These are phyloP conservation scores for Candida coquimbonensis DNA, from an alignment of 805 yeast species.

Conservation along the genomic window DNA sequence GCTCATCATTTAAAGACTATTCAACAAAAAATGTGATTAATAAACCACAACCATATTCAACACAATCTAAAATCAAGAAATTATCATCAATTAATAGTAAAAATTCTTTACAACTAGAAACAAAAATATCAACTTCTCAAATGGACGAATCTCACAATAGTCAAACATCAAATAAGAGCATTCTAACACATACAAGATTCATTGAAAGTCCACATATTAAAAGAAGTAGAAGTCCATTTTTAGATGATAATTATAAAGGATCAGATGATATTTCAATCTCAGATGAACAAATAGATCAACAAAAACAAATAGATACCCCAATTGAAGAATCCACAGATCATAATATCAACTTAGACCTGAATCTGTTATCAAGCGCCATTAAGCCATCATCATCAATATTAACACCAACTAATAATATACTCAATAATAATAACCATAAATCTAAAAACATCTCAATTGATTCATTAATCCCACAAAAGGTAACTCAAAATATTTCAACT, in stretches of 20 bases:
- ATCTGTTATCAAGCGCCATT: too few species aligned
- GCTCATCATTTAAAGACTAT: neutral
- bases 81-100: neutral
- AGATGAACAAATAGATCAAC: constrained; percentile 6
- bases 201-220: constrained; percentile 13
- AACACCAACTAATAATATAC: too few species aligned
- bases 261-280: constrained; percentile 9
- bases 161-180: constrained; percentile 10
- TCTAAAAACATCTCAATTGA: neutral
- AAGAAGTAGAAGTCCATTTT: constrained; percentile 22
- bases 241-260: constrained; percentile 17
- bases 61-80: neutral
- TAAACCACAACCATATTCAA: neutral
- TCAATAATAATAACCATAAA: too few species aligned
- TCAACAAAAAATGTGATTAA: too few species aligned
- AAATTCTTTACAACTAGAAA: too few species aligned
- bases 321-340: constrained; percentile 25
- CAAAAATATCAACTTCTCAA: neutral
- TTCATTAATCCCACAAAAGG: neutral
- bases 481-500: neutral
- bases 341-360: constrained; percentile 9
- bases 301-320: constrained; percentile 14
- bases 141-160: constrained; percentile 7
- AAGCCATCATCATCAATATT: too few species aligned
- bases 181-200: constrained; percentile 15